Evolutionary conservation across 2,329 filamentous ascomycete species (phyloP).

Genomic region (Neophaeococcomyces mojaviensis): DNA sequence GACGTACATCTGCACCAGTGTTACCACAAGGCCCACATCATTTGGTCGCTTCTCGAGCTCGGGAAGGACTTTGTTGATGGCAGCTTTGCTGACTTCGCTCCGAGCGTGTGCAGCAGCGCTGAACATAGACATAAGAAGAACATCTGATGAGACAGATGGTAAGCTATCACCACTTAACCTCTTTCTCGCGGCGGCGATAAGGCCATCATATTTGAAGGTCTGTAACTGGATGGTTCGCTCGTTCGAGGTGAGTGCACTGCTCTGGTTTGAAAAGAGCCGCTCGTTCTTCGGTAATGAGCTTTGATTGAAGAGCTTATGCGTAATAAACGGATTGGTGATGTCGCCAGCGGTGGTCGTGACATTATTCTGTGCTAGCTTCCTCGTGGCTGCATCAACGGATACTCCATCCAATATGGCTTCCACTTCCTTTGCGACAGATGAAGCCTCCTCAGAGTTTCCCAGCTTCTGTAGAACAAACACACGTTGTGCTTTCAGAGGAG

Average conservation of each 20-base stretch:
- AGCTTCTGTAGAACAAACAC: slow-evolving; percentile 51
- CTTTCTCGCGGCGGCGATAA: slow-evolving; percentile 29
- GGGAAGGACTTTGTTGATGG: slow-evolving; percentile 61
- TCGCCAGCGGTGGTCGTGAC: slow-evolving; percentile 41
- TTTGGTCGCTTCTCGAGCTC: slow-evolving; percentile 66
- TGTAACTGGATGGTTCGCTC: slow-evolving; percentile 51
- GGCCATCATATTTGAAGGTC: slow-evolving; percentile 52
- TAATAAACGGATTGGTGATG: slow-evolving; percentile 49
- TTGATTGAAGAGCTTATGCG: slow-evolving; percentile 49
- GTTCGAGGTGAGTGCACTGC: slow-evolving; percentile 47
- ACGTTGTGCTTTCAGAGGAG: slow-evolving; percentile 55
- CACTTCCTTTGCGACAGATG: slow-evolving; percentile 44
- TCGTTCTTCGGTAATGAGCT: slow-evolving; percentile 45
- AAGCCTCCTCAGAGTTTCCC: slow-evolving; percentile 50
- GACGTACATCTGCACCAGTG: slow-evolving; percentile 74
- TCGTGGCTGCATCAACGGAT: slow-evolving; percentile 51
- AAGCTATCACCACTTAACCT: slow-evolving; percentile 44
- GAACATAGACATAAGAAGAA: slow-evolving; percentile 53
- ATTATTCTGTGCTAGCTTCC: slow-evolving; percentile 55
- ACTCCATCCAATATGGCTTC: slow-evolving; percentile 36
- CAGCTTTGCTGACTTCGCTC: slow-evolving; percentile 55
- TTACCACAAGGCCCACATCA: slow-evolving; percentile 73
- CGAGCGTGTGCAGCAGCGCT: slow-evolving; percentile 66
- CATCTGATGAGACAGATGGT: slow-evolving; percentile 42
- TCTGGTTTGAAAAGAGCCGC: slow-evolving; percentile 52